phyloP scores from a whole-genome alignment of 139 green algal genomes.

The Volvox africanus region DNA sequence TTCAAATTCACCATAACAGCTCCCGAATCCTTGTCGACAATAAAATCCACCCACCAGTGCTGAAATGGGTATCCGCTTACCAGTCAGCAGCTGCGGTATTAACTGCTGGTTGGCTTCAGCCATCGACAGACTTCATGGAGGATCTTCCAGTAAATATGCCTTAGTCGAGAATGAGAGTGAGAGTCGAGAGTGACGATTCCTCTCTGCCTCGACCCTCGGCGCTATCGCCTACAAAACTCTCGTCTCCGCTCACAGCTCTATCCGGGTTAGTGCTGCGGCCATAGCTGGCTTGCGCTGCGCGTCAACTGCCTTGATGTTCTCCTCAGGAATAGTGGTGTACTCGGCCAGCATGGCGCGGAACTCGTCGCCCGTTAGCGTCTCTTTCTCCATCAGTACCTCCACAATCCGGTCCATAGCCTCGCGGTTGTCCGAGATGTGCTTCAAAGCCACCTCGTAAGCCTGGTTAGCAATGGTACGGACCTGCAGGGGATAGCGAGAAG shows the following conservation, averaged over 20 bases:
- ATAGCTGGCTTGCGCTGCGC: neutral
- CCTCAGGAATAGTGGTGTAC: constrained; percentile 90
- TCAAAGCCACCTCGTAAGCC: constrained; percentile 33
- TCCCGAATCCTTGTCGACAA: too few species aligned
- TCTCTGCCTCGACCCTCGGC: too few species aligned
- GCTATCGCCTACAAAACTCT: too few species aligned
- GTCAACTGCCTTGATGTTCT: constrained; percentile 77
- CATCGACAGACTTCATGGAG: too few species aligned
- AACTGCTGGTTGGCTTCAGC: too few species aligned
- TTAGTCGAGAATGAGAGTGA: too few species aligned
- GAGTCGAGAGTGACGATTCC: too few species aligned
- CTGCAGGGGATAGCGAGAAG: constrained; percentile 79
- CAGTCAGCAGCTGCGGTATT: too few species aligned
- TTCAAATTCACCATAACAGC: too few species aligned
- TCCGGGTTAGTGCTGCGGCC: neutral
- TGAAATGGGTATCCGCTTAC: too few species aligned
- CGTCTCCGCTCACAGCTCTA: constrained; percentile 17
- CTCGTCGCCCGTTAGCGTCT: constrained; percentile 93
- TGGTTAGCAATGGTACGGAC: constrained; percentile 80
- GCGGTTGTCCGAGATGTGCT: constrained; percentile 79
- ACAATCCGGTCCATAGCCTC: constrained; percentile 95
- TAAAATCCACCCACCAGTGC: too few species aligned
- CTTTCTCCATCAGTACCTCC: constrained; percentile 95
- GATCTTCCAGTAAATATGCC: too few species aligned
- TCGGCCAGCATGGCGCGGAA: constrained; percentile 92